Conservation (phyloP, 1,139 yeast species). For the Blastobotrys serpentis region DNA sequence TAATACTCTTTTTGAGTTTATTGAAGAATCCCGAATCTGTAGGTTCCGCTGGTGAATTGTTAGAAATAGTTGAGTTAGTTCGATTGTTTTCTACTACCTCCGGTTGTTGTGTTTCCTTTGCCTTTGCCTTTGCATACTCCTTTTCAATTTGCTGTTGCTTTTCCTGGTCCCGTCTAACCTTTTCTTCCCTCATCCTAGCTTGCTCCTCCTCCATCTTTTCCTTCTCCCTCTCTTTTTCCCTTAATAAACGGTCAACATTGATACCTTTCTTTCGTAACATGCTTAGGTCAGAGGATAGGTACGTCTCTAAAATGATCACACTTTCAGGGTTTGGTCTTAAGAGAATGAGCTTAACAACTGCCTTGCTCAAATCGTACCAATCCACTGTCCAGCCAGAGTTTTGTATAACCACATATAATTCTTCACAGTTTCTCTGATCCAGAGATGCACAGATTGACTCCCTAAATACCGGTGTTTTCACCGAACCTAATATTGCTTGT, state of each 20-base stretch:
- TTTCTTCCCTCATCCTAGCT: slow-evolving; percentile 16
- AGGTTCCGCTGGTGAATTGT: background rate
- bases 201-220: slow-evolving; percentile 18
- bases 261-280: slow-evolving; percentile 41
- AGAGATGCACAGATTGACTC: slow-evolving; percentile 28
- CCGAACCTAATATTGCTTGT: slow-evolving; percentile 26
- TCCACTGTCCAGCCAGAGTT: slow-evolving; percentile 26
- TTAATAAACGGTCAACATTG: slow-evolving; percentile 39
- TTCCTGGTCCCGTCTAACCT: slow-evolving; percentile 16
- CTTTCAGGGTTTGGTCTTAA: slow-evolving; percentile 41
- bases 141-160: slow-evolving; percentile 13
- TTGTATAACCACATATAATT: slow-evolving; percentile 24
- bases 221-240: slow-evolving; percentile 28
- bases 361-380: slow-evolving; percentile 42
- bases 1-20: background rate
- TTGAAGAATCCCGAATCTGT: slow-evolving; percentile 1
- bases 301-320: slow-evolving; percentile 41
- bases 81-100: background rate
- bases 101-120: background rate
- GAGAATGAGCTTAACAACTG: slow-evolving; percentile 35
- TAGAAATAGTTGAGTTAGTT: slow-evolving; percentile 4
- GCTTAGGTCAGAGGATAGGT: slow-evolving; percentile 35
- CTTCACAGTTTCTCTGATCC: slow-evolving; percentile 17
- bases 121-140: slow-evolving; percentile 7
- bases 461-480: slow-evolving; percentile 17